phyloP scores from a whole-genome alignment of 768 basidiomycete species.

The Suillus discolor region DNA sequence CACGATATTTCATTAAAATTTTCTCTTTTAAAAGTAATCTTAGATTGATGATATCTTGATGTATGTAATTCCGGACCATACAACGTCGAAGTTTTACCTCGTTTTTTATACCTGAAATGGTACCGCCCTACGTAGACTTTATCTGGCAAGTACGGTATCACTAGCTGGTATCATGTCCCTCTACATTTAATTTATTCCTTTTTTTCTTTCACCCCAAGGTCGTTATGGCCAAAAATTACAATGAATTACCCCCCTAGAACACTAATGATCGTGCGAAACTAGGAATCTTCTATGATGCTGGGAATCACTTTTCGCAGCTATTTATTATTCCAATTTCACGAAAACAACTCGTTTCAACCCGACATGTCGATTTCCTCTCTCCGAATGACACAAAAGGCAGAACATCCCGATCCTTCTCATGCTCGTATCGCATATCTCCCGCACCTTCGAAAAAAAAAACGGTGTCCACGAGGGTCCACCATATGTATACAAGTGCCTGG shows the following conservation, averaged over 20 bases:
- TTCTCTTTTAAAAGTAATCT: conserved; percentile 29
- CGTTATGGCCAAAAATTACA: not conserved
- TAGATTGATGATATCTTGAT: conserved; percentile 9
- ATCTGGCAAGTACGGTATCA: conserved; percentile 1
- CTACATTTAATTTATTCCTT: not conserved
- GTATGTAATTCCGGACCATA: conserved; percentile 18
- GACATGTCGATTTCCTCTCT: conserved; percentile 17
- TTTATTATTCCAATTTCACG: conserved; percentile 12
- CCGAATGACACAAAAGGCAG: conserved; percentile 5
- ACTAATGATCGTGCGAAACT: conserved; percentile 22
- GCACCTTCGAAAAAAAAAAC: conserved; percentile 9
- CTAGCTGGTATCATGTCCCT: not conserved
- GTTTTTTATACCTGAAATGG: conserved; percentile 26
- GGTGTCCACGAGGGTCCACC: not conserved
- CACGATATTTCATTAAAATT: conserved; percentile 17
- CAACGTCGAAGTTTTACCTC: conserved; percentile 24
- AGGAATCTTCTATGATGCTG: conserved; percentile 15
- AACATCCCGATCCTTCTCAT: conserved; percentile 20
- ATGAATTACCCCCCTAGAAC: not conserved
- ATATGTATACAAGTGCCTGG: conserved; percentile 10
- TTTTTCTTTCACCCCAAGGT: not conserved
- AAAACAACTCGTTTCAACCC: conserved; percentile 12
- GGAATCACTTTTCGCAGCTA: conserved; percentile 20
- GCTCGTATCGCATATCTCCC: conserved; percentile 20
- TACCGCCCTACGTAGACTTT: conserved; percentile 1